phyloP scores from a whole-genome alignment of 1,284 basidiomycete genomes.

The Heterobasidion occidentale region DNA sequence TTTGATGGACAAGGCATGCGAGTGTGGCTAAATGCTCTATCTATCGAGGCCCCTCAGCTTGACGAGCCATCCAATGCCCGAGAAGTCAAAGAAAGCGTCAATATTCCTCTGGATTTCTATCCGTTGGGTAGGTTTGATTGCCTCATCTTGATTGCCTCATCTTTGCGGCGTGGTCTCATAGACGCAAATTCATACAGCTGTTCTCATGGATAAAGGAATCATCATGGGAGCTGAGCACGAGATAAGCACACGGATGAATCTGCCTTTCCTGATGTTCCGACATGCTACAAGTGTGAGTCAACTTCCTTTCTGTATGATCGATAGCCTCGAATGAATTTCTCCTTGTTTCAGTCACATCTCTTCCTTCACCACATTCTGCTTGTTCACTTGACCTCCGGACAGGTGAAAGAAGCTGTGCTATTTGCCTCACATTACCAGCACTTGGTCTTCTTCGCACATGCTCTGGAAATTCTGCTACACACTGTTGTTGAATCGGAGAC shows the following conservation, averaged over 20 bases:
- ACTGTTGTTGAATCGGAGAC: slow-evolving; percentile 91
- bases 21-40: slow-evolving; percentile 93
- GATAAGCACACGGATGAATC: slow-evolving; percentile 63
- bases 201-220: slow-evolving; percentile 97
- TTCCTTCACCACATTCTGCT: slow-evolving; percentile 91
- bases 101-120: slow-evolving; percentile 89
- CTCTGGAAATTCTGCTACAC: slow-evolving; percentile 91
- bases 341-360: slow-evolving; percentile 66
- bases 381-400: slow-evolving; percentile 70
- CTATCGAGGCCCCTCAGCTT: slow-evolving; percentile 61
- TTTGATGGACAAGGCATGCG: slow-evolving; percentile 88
- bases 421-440: slow-evolving; percentile 85
- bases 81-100: slow-evolving; percentile 87
- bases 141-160: slow-evolving; percentile 2
- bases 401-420: slow-evolving; percentile 73
- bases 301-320: background rate
- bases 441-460: slow-evolving; percentile 91
- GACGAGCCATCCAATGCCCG: slow-evolving; percentile 26
- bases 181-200: slow-evolving; percentile 45
- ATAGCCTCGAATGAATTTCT: background rate
- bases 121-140: slow-evolving; percentile 71
- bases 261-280: slow-evolving; percentile 90
- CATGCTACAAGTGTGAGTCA: slow-evolving; percentile 78
- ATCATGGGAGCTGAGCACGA: slow-evolving; percentile 95
- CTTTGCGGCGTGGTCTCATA: background rate